Percentiles rank a stretch among this genome's conserved stretches.
Conservation (phyloP, 2,329 filamentous ascomycete genomes). For the Ustilaginoidea virens region DNA sequence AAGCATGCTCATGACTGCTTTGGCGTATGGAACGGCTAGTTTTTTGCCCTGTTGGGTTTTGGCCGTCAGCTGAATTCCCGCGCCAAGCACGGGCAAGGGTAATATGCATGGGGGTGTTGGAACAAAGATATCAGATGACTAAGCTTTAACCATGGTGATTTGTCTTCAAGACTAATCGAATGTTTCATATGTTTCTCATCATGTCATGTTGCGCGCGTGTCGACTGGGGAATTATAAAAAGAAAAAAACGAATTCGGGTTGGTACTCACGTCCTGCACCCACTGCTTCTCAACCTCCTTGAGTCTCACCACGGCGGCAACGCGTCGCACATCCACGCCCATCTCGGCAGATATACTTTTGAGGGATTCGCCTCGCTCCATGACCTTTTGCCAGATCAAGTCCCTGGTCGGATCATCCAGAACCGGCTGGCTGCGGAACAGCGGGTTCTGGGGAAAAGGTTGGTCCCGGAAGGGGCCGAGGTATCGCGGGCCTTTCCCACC, state of each 20-base stretch:
- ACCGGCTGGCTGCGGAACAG: constrained; percentile 57
- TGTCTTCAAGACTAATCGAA: constrained; percentile 99
- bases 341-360: constrained; percentile 60
- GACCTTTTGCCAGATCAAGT: constrained; percentile 59
- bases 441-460: constrained; percentile 61
- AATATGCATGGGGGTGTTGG: neutral
- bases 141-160: constrained; percentile 62
- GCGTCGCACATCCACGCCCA: constrained; percentile 66
- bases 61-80: constrained; percentile 3
- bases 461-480: constrained; percentile 21
- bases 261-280: constrained; percentile 54
- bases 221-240: constrained; percentile 6
- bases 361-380: constrained; percentile 51
- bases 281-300: constrained; percentile 70
- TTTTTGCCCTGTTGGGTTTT: constrained; percentile 56
- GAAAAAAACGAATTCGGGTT: constrained; percentile 3
- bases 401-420: constrained; percentile 55
- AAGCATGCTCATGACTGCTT: constrained; percentile 66
- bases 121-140: constrained; percentile 10
- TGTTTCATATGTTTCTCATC: constrained; percentile 49
- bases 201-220: constrained; percentile 15
- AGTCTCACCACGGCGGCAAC: constrained; percentile 75
- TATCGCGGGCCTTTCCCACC: constrained; percentile 18
- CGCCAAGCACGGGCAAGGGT: neutral
- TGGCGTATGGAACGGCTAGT: constrained; percentile 61